Conservation (phyloP, 306 rosid genomes). For the Alnus rubra region DNA sequence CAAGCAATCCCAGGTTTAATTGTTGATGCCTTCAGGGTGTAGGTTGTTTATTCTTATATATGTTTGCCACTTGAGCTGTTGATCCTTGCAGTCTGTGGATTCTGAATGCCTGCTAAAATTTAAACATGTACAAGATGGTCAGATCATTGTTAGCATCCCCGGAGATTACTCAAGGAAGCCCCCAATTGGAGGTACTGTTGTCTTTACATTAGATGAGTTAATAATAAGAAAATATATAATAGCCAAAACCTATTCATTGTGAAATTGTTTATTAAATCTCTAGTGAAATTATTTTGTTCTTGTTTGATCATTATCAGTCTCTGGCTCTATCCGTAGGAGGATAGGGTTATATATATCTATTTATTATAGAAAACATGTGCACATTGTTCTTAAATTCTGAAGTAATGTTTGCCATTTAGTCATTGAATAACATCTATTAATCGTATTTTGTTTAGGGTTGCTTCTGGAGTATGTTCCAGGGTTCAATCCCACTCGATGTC, state of each 20-base stretch:
- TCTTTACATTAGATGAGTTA: constrained; percentile 1
- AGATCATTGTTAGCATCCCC: constrained; percentile 76
- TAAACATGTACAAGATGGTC: constrained; percentile 51
- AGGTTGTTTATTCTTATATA: background rate
- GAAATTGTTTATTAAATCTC: background rate
- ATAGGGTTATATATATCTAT: background rate
- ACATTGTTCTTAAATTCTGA: background rate
- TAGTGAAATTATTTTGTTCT: background rate
- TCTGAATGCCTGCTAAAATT: constrained; percentile 27
- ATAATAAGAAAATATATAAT: constrained; percentile 1
- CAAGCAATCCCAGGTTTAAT: background rate
- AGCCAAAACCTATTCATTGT: background rate
- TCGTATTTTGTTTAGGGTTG: constrained; percentile 32
- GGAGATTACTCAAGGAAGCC: constrained; percentile 97
- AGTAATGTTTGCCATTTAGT: background rate
- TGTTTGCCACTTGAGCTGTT: constrained; percentile 16
- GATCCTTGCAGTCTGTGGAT: constrained; percentile 37
- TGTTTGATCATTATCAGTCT: constrained; percentile 25
- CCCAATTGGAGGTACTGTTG: constrained; percentile 70
- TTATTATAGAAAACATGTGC: background rate
- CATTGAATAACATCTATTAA: background rate
- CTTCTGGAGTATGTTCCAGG: constrained; percentile 61
- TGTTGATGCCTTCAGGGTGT: constrained; percentile 16
- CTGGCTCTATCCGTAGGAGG: background rate
- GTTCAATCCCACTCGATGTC: constrained; percentile 49